Percentiles rank a stretch among this genome's conserved stretches.
Conservation (phyloP, 495 filamentous ascomycete species). For the Penicillium ucsense region DNA sequence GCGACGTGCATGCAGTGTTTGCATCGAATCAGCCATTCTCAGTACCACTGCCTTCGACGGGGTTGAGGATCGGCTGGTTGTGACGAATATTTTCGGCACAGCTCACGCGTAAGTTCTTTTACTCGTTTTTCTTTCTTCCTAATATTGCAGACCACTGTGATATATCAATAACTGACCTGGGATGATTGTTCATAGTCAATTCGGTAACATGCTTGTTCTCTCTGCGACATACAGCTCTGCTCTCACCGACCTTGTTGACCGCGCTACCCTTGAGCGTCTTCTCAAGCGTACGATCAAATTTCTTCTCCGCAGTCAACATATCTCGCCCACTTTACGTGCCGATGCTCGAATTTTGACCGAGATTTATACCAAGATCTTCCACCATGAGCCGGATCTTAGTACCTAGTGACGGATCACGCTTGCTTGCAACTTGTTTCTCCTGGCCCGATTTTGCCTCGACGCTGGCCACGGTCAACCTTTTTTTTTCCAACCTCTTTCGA, state of each 20-base stretch:
- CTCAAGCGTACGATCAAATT: slow-evolving; percentile 60
- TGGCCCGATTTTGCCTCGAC: no score
- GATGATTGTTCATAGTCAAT: slow-evolving; percentile 55
- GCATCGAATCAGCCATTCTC: slow-evolving; percentile 66
- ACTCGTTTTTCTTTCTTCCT: no score
- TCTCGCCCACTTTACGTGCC: slow-evolving; percentile 54
- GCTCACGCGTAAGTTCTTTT: slow-evolving; percentile 77
- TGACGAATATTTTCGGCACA: slow-evolving; percentile 93
- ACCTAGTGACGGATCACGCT: no score
- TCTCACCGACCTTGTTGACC: slow-evolving; percentile 43
- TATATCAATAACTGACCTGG: background rate
- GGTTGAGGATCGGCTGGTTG: slow-evolving; percentile 55
- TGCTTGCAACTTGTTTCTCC: no score
- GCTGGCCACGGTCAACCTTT: background rate
- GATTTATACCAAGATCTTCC: slow-evolving; percentile 45
- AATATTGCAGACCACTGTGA: no score
- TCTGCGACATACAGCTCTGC: slow-evolving; percentile 62
- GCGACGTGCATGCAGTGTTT: slow-evolving; percentile 39
- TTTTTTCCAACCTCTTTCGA: background rate
- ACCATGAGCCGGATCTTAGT: slow-evolving; percentile 11
- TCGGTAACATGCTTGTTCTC: slow-evolving; percentile 86
- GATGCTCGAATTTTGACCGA: slow-evolving; percentile 60
- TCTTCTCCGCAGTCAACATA: slow-evolving; percentile 48
- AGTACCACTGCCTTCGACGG: slow-evolving; percentile 85
- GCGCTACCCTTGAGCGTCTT: slow-evolving; percentile 37